Percentiles rank a stretch among this genome's conserved stretches.
Conservation (phyloP, 768 basidiomycete genomes). For the Amanita muscaria region DNA sequence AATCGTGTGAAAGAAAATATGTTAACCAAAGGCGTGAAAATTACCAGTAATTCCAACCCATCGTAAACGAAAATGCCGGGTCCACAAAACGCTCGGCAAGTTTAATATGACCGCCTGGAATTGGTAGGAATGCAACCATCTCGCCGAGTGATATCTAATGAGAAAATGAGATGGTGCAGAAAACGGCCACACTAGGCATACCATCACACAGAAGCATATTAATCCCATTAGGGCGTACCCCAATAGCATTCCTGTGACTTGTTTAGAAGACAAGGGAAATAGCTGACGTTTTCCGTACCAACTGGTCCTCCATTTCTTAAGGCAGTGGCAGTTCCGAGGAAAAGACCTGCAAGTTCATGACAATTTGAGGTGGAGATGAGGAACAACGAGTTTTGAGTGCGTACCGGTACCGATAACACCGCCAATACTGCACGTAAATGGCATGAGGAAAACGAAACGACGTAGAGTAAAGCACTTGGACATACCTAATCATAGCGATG, state of each 20-base stretch:
- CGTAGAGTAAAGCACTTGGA: neutral
- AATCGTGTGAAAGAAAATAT: no score
- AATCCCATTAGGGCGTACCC: constrained; percentile 61
- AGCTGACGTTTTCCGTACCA: constrained; percentile 27
- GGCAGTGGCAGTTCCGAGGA: constrained; percentile 52
- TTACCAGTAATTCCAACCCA: constrained; percentile 47
- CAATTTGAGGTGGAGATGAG: neutral
- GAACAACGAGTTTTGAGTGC: constrained; percentile 12
- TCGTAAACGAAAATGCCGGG: constrained; percentile 55
- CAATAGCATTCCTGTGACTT: constrained; percentile 47
- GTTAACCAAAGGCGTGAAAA: no score
- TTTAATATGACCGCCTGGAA: constrained; percentile 75
- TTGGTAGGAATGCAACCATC: constrained; percentile 72
- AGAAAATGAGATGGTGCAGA: neutral
- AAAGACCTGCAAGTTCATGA: constrained; percentile 37
- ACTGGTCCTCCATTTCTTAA: constrained; percentile 56
- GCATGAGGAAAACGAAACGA: neutral
- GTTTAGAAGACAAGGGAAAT: neutral
- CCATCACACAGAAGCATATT: constrained; percentile 70
- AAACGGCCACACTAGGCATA: constrained; percentile 16
- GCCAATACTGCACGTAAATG: constrained; percentile 36
- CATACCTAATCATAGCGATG: constrained; percentile 71
- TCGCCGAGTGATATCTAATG: constrained; percentile 57
- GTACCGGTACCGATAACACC: constrained; percentile 54
- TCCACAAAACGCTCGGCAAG: constrained; percentile 78